Evolutionary conservation across 768 basidiomycete species (phyloP).

Genomic region (Pleurotus citrinopileatus): DNA sequence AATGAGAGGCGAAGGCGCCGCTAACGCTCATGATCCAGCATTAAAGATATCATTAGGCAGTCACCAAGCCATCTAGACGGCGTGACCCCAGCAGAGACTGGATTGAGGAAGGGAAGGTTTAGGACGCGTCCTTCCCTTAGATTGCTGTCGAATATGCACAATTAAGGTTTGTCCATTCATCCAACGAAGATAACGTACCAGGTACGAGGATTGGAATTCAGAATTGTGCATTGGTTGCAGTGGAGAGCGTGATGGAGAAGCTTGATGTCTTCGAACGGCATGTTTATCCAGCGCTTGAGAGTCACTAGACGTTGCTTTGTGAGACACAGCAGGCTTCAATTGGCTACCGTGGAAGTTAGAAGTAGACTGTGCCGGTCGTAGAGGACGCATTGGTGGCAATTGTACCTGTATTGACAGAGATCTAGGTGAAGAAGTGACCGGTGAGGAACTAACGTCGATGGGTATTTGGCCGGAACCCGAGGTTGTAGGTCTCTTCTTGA

Average conservation of each 20-base stretch:
- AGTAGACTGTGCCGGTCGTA: conserved; percentile 22
- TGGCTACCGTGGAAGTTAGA: conserved; percentile 14
- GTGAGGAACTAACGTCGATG: conserved; percentile 25
- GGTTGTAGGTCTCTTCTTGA: conserved; percentile 17
- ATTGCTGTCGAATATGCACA: conserved; percentile 7
- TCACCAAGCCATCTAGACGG: conserved; percentile 25
- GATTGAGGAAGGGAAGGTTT: conserved; percentile 6
- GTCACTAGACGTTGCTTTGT: conserved; percentile 23
- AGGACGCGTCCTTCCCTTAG: conserved; percentile 3
- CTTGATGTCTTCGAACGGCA: neutral
- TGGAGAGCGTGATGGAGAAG: neutral
- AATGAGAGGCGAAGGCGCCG: neutral
- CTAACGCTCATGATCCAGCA: neutral
- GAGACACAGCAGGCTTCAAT: conserved; percentile 11
- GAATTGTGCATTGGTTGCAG: neutral
- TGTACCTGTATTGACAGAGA: conserved; percentile 3
- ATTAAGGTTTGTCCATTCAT: neutral
- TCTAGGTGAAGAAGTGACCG: conserved; percentile 34
- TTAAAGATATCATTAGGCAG: neutral
- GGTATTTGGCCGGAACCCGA: conserved; percentile 3
- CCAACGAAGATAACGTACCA: neutral
- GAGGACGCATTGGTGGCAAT: conserved; percentile 2
- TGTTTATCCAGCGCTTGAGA: conserved; percentile 4
- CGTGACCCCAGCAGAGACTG: conserved; percentile 44
- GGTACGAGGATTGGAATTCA: neutral